Percentiles rank a stretch among this genome's conserved stretches.
These are phyloP conservation scores for Penicillium lividum DNA, from an alignment of 495 filamentous ascomycete species.

Conservation along the genomic window DNA sequence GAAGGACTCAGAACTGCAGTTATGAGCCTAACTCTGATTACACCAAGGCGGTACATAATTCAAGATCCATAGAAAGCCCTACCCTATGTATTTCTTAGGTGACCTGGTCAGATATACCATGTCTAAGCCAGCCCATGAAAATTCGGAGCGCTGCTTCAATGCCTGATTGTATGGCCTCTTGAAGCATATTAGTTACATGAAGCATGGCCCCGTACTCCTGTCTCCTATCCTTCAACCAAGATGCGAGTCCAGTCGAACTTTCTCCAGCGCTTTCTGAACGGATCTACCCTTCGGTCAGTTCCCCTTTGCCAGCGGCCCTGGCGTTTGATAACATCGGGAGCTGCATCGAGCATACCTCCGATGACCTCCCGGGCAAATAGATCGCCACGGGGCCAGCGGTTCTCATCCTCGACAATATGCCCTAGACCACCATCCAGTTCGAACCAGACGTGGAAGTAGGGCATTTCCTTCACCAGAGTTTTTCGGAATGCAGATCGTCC, in stretches of 20 bases:
- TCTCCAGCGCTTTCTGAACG: conserved; percentile 81
- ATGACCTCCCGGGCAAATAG: conserved; percentile 90
- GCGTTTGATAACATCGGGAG: conserved; percentile 80
- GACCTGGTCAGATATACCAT: too few species aligned
- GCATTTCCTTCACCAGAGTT: conserved; percentile 91
- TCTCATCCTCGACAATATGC: conserved; percentile 86
- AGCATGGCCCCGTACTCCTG: background rate
- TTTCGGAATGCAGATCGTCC: conserved; percentile 83
- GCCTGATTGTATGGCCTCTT: background rate
- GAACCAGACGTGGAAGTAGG: conserved; percentile 99
- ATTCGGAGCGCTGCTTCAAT: background rate
- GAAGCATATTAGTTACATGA: background rate
- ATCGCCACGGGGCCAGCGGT: conserved; percentile 89
- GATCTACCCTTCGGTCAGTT: conserved; percentile 69
- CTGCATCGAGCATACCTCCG: conserved; percentile 89
- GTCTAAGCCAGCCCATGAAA: too few species aligned
- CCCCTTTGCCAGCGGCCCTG: conserved; percentile 86
- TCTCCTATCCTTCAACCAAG: conserved; percentile 53
- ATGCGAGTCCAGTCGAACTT: conserved; percentile 97
- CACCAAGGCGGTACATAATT: too few species aligned
- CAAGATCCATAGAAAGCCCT: too few species aligned
- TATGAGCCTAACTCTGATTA: too few species aligned
- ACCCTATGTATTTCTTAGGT: too few species aligned
- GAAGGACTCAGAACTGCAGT: conserved; percentile 22
- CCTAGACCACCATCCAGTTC: conserved; percentile 87